These are phyloP conservation scores for Pisolithus tinctorius DNA, from an alignment of 768 basidiomycete genomes.

Conservation along the genomic window DNA sequence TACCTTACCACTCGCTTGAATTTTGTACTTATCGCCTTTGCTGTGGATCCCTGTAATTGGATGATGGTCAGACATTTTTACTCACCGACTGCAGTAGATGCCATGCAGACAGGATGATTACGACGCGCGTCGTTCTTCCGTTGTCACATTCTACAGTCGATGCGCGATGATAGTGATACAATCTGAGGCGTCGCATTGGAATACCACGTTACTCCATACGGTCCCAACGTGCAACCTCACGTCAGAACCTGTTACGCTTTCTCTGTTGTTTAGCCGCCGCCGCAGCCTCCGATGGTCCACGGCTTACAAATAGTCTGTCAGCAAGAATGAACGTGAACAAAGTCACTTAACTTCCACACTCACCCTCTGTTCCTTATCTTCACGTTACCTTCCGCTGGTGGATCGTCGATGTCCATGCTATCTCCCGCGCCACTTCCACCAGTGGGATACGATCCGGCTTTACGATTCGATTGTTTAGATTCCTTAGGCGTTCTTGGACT, in stretches of 20 bases:
- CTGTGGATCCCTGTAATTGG: no score
- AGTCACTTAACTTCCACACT: conserved; percentile 16
- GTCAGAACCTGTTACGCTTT: conserved; percentile 53
- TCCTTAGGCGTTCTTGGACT: conserved; percentile 57
- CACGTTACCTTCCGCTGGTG: conserved; percentile 32
- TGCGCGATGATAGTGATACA: conserved; percentile 7
- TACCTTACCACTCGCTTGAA: no score
- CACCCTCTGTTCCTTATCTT: conserved; percentile 57
- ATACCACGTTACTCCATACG: not conserved
- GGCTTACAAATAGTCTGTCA: not conserved
- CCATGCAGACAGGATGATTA: no score
- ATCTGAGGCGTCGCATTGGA: not conserved
- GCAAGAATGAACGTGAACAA: not conserved
- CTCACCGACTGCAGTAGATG: no score
- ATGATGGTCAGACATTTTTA: no score
- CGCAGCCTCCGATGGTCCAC: conserved; percentile 33
- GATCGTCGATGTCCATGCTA: conserved; percentile 66
- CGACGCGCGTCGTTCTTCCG: no score
- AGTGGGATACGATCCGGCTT: conserved; percentile 12
- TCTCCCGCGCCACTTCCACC: conserved; percentile 19
- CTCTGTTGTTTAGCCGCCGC: conserved; percentile 41
- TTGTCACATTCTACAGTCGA: no score
- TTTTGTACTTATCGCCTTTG: no score
- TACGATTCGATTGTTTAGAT: conserved; percentile 30
- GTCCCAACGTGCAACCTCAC: not conserved